phyloP scores from a whole-genome alignment of 2,329 filamentous ascomycete species.

The Neoarthrinium moseri region DNA sequence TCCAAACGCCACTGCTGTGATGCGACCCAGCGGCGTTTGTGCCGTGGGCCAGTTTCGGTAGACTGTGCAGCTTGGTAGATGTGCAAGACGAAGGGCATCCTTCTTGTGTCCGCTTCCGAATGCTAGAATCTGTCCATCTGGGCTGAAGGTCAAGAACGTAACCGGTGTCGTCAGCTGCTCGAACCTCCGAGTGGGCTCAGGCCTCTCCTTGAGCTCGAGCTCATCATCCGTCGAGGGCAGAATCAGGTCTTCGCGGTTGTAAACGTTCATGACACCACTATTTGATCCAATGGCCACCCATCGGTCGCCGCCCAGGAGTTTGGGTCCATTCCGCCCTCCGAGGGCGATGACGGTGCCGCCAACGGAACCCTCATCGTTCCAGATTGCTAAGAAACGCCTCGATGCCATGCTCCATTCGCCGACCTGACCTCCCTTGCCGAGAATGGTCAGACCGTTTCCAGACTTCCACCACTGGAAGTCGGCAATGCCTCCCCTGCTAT shows the following conservation, averaged over 20 bases:
- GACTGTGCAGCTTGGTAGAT: slow-evolving; percentile 88
- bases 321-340: slow-evolving; percentile 65
- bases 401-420: slow-evolving; percentile 79
- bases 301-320: slow-evolving; percentile 70
- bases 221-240: slow-evolving; percentile 34
- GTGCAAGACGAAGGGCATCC: slow-evolving; percentile 82
- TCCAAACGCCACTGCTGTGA: slow-evolving; percentile 72
- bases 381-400: slow-evolving; percentile 72
- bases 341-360: slow-evolving; percentile 80
- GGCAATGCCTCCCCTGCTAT: slow-evolving; percentile 78
- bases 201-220: slow-evolving; percentile 60
- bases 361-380: slow-evolving; percentile 87
- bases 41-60: slow-evolving; percentile 97
- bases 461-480: slow-evolving; percentile 94
- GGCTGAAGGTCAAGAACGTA: slow-evolving; percentile 76
- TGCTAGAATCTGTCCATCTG: slow-evolving; percentile 84
- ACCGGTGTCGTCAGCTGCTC: slow-evolving; percentile 88
- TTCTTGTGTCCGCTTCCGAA: slow-evolving; percentile 86
- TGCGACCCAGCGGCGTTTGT: slow-evolving; percentile 81
- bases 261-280: slow-evolving; percentile 89
- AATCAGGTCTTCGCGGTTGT: slow-evolving; percentile 73
- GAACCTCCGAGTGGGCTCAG: slow-evolving; percentile 70
- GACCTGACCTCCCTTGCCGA: slow-evolving; percentile 83
- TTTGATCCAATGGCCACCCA: slow-evolving; percentile 89
- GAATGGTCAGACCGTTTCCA: slow-evolving; percentile 76